Percentiles rank a stretch among this genome's conserved stretches.
Evolutionary conservation across 2,329 filamentous ascomycete species (phyloP).

Genomic region (Aspergillus quadrilineatus): DNA sequence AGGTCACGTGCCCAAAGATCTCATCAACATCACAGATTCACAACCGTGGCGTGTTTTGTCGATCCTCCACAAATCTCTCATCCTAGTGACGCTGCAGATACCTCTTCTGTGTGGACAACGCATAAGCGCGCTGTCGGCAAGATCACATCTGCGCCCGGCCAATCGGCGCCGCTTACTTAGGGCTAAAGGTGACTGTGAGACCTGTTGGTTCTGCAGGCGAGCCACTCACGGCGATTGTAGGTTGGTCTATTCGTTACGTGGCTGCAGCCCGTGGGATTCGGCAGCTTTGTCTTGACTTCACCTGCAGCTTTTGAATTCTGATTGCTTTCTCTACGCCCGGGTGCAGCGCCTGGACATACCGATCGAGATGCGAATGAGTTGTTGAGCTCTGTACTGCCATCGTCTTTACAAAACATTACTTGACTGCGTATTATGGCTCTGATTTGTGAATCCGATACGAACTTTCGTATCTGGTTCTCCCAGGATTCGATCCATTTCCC

Average conservation of each 20-base stretch:
- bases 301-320: background rate
- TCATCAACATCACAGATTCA: background rate
- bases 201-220: slow-evolving; percentile 9
- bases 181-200: slow-evolving; percentile 13
- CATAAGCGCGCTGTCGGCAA: slow-evolving; percentile 13
- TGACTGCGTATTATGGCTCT: background rate
- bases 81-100: background rate
- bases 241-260: slow-evolving; percentile 2
- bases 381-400: background rate
- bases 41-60: slow-evolving; percentile 1
- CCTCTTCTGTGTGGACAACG: slow-evolving; percentile 5
- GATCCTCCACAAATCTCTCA: slow-evolving; percentile 9
- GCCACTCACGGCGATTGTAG: slow-evolving; percentile 17
- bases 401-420: background rate
- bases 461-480: no score
- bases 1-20: background rate
- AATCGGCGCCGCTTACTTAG: slow-evolving; percentile 12
- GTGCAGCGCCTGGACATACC: background rate
- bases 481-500: background rate
- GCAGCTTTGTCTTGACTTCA: background rate
- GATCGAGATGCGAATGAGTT: background rate
- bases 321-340: background rate
- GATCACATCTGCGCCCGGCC: slow-evolving; percentile 11
- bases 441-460: background rate
- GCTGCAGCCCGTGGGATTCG: slow-evolving; percentile 13